Evolutionary conservation across 208 protist genomes (phyloP), one percentile per base, ranked within the genome.

Genomic region (Trypanosoma avium): DNA sequence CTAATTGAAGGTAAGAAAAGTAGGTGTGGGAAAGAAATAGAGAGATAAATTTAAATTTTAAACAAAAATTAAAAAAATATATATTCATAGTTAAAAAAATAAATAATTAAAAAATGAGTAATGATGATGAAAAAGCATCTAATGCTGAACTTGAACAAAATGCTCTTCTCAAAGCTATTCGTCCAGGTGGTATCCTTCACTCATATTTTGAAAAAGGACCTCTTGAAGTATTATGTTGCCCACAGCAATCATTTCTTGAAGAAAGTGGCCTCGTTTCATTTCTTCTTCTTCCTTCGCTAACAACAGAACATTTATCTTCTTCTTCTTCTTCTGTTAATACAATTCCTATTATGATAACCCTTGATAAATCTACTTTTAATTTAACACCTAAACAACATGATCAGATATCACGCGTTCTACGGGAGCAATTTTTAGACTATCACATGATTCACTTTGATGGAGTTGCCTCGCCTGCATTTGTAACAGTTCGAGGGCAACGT

Each of bases 381-480:
- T 29, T 78, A 24, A 62, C 52, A 19, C 19, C 33, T 2, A 46
- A 72, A 36, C 53, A 73, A 38, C 40, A 62, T 30, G 30, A 46
- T 12, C 49, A 60, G 10, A 27, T 74, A 15, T 54, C 48, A 9
- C 42, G 30, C 6, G 46, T 74, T 21, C 61, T 65, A 38, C 58
- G 57, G n/a, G 42, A 50, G 13, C 32, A 66, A 5, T 91, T 94
- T 73, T 50, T 94, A 9, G 35, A 71, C 15, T 86, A 86, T 36
- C 87, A 94, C 45, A 59, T 86, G 5, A 36, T 94, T 4, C 79
- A 77, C 49, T 91, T 94, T 58, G 73, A 81, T 19, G 57, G 38
- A 26, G 52, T 70, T 21, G 75, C 76, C 22, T 75, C 61, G 12
- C 70, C 71, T 12, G 55, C 69, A 15, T 94, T 94, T 59, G 78